Base-by-base conservation (phyloP, 345 rosid species). In the Draba incana region DNA sequence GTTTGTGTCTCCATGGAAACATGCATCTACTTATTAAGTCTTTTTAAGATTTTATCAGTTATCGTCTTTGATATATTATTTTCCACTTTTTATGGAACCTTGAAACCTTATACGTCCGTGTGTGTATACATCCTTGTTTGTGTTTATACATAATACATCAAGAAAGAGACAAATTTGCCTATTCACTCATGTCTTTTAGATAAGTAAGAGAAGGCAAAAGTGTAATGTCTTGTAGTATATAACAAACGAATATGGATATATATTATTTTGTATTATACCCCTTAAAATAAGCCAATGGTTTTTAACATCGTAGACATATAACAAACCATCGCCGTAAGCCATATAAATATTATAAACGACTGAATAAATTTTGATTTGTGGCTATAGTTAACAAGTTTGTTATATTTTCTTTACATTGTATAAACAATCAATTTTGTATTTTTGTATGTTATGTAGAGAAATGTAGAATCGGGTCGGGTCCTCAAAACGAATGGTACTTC, bases 401-500 rank as follows among this genome's bases (percentile, higher is more conserved):
- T 33, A 5, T 35, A 6, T 43, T 23, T 48, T 14, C 8, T n/a
- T n/a, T 16, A 46, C 30, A 62, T 33, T 35, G 14, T n/a, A 33
- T 14, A 20, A 30, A 31, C 51, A 62, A 8, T 10, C 20, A 37
- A 2, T 48, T 15, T 30, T 43, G 20, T 20, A 20, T 8, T 4
- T 16, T 53, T 30, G 14, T 50, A 23, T 54, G 12, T 25, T 30
- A 31, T 41, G 48, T 47, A 94, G 99, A 94, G 20, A 94, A 87
- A 71, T 91, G 97, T 53, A 85, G 86, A 66, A 89, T 94, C 37
- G 99, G 99, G 30, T 84, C 99, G 31, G 96, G 99, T 38, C 93
- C 96, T 75, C 96, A 94, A 71, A 86, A 89, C 65, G 99, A 94
- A 57, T 94, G 99, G 99, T 94, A 91, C 68, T 91, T 94, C 79